Evolutionary conservation across 192 early-diverging fungal species (phyloP), one percentile per base, ranked within the genome.

Genomic region (Helicostylum pulchrum): DNA sequence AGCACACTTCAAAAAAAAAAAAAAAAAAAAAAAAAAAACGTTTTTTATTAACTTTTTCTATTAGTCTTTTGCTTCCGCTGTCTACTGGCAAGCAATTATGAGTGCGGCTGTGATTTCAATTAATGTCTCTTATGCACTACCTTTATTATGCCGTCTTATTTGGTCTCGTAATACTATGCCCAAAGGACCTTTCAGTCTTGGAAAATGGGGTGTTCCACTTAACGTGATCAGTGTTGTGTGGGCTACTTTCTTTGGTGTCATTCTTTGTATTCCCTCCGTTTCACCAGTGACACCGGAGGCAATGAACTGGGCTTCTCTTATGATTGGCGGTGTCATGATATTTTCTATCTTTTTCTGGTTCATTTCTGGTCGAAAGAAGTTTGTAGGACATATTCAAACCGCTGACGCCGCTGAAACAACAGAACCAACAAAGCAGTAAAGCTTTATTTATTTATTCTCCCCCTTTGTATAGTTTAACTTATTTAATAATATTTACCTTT

Each of bases 271-370:
- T 12, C 79, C 79, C 14, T 32, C 48, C 8, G 32, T 62, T 1
- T 36, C 50, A 7, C 79, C 79, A 1, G 79, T 80, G 3, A 62
- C 57, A 4, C 44, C 71, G 0, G 20, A 51, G 26, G 73, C 70
- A 17, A 80, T 80, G 79, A 80, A 80, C 54, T 80, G 70, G 15
- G 71, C 78, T 10, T 21, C 73, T 26, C 62, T 77, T 20, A 80
- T 80, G 60, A 73, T 78, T 19, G 68, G 59, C 0, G 65, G 53
- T 0, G 48, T 68, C 0, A 66, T 73, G 20, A 17, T 73, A 7
- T 77, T 74, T 44, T 68, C 77, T 36, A 65, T 77, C 53, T 66
- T 55, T 11, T 73, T 77, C 59, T 80, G 79, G 79, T 73, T 76
- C 39, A 65, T 75, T 20, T 72, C 66, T 21, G 79, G 76, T 44